phyloP scores from a whole-genome alignment of 176 grass and related monocot genomes.

The Puccinellia tenuiflora region DNA sequence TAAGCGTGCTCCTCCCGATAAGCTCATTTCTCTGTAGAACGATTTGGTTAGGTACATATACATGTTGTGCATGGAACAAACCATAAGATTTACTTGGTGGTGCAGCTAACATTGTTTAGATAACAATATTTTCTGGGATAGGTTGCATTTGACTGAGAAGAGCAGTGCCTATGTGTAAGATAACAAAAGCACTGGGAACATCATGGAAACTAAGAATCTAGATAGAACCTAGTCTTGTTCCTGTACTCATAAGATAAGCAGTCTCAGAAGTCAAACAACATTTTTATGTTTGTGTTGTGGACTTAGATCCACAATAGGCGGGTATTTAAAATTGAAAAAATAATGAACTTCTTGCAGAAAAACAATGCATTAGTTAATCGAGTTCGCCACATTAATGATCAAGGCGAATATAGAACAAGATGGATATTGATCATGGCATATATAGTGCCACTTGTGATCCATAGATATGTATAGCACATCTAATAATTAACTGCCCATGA shows the following conservation, averaged over 20 bases:
- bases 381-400: too few relatives aligned
- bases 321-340: too few relatives aligned
- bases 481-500: too few relatives aligned
- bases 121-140: not conserved
- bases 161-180: not conserved
- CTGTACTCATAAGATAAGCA: not conserved
- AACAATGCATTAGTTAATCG: too few relatives aligned
- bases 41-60: slow-evolving; percentile 12
- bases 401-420: too few relatives aligned
- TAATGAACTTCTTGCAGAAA: too few relatives aligned
- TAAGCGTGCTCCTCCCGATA: slow-evolving; percentile 45
- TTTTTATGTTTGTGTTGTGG: not conserved
- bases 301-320: too few relatives aligned
- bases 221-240: not conserved
- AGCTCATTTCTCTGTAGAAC: slow-evolving; percentile 67
- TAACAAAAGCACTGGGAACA: not conserved
- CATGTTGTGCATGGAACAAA: slow-evolving; percentile 14
- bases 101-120: not conserved
- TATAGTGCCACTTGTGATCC: too few relatives aligned
- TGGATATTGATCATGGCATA: too few relatives aligned
- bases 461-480: too few relatives aligned
- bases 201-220: not conserved
- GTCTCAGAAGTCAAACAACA: not conserved
- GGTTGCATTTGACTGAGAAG: not conserved
- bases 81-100: not conserved